Base-by-base conservation (phyloP, 2,329 filamentous ascomycete genomes). In the Penicillium freii region DNA sequence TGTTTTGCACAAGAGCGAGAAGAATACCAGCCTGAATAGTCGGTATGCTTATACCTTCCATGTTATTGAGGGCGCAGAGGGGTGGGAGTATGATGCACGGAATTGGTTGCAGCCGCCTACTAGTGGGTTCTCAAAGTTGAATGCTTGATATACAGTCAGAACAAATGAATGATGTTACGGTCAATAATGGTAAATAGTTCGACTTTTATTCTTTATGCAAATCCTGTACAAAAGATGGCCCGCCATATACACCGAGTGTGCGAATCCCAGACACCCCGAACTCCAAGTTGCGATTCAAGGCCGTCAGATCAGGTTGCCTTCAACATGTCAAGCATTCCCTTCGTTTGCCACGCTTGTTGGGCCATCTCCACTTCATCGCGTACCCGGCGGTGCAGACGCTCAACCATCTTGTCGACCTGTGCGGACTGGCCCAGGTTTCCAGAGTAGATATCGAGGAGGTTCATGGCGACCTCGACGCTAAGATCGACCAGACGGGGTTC, bases 21-120 rank as follows among this genome's bases (percentile, higher is more conserved):
- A 84, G 81, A 99, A 99, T 73, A 82, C 84, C 55, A 96, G 92
- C 72, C 77, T 82, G 62, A 93, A 91, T 80, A 92, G 92, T 23
- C 82, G 93, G 64, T 95, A 94, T 71, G 96, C 97, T 53, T 99
- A 97, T 76, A 97, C 94, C 0, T 99, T 97, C 73, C 94, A 99
- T 78, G 85, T 96, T 57, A 97, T 97, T 69, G 94, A 97, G 77
- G 90, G 89, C 0, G 84, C 88, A 21, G 80, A 86, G 43, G 80
- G 75, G 13, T 77, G 74, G 73, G 66, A 78, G 54, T 99, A 97
- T 74, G 94, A 97, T 75, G 83, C 83, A 76, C 82, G 82, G 75
- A 99, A 99, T 76, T 97, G 94, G 94, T 76, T 99, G 73, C 93
- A 97, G 78, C 91, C 92, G 57, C 88, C 91, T 0, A 79, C 81